Evolutionary conservation across 2,329 filamentous ascomycete genomes (phyloP).

Genomic region (Knoxdaviesia proteae): DNA sequence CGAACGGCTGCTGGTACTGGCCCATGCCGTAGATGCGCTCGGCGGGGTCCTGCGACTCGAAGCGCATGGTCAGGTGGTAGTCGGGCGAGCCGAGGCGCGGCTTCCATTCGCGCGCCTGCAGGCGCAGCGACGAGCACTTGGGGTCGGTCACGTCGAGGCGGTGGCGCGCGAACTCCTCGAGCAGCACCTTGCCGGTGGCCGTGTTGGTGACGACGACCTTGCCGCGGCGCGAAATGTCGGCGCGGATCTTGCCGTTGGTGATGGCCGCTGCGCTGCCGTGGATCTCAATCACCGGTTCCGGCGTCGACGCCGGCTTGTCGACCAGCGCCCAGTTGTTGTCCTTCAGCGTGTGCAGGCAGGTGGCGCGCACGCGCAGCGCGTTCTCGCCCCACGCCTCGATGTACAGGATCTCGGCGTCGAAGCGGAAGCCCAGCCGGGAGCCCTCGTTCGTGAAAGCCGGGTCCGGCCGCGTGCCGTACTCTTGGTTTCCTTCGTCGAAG

Average conservation of each 20-base stretch:
- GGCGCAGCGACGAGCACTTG: slow-evolving; percentile 33
- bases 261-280: slow-evolving; percentile 8
- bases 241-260: slow-evolving; percentile 13
- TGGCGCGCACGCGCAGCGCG: slow-evolving; percentile 24
- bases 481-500: slow-evolving; percentile 3
- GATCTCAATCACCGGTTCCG: slow-evolving; percentile 6
- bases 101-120: slow-evolving; percentile 37
- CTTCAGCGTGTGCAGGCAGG: slow-evolving; percentile 16
- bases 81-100: slow-evolving; percentile 23
- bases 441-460: slow-evolving; percentile 5
- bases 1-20: slow-evolving; percentile 42
- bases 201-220: slow-evolving; percentile 11
- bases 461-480: slow-evolving; percentile 3
- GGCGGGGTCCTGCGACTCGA: slow-evolving; percentile 30
- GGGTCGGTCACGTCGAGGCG: slow-evolving; percentile 21
- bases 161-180: slow-evolving; percentile 13
- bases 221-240: slow-evolving; percentile 9
- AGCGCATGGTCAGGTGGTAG: slow-evolving; percentile 35
- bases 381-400: slow-evolving; percentile 26
- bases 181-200: slow-evolving; percentile 8
- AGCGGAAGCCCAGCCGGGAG: slow-evolving; percentile 10
- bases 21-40: slow-evolving; percentile 51
- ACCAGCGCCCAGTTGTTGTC: slow-evolving; percentile 17
- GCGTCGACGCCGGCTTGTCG: slow-evolving; percentile 1
- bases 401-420: slow-evolving; percentile 24